Evolutionary conservation across 495 filamentous ascomycete genomes (phyloP), one percentile per base, ranked within the genome.

Genomic region (Tirmania nivea): DNA sequence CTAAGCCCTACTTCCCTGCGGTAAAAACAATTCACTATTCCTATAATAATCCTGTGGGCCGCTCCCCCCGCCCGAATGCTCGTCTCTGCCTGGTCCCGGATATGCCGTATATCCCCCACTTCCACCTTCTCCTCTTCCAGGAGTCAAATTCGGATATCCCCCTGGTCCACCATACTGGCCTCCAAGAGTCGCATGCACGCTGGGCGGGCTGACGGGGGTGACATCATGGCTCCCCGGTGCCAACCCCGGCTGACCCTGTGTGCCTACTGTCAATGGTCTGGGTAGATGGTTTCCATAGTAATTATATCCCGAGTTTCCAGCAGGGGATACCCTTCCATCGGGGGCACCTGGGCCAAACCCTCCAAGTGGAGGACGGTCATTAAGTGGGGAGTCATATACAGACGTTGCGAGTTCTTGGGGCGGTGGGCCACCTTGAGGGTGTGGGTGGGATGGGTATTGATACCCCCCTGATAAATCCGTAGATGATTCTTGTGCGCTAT

Each of bases 341-440:
- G 25, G 25, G 12, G 39, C 39, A 34, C 49, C 49, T 39, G 21
- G 25, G 34, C 2, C 16, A 34, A n/a, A 31, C 8, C n/a, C 37
- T 17, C 31, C 19, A 20, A 11, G 53, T 37, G 17, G 48, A 7
- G 31, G 42, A 34, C 31, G 34, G 48, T 10, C 35, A 47, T 31
- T 55, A 45, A 34, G 42, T 8, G 85, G 85, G 7, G 83, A 84
- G 61, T 89, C 83, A 58, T 90, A 92, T 10, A 77, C 76, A 7
- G 82, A 82, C n/a, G 85, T 86, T 35, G 83, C 81, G 42, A 92
- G 70, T 70, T 92, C 85, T 65, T 89, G 85, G 55, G 60, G 72
- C 60, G 70, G 70, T 45, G 71, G 66, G 50, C 71, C 70, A 14
- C 71, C 71, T 8, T 65, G 63, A 53, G 70, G 52, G 53, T 70